These are phyloP conservation scores for Malassezia dermatis DNA, from an alignment of 1,284 basidiomycete genomes.

Conservation along the genomic window DNA sequence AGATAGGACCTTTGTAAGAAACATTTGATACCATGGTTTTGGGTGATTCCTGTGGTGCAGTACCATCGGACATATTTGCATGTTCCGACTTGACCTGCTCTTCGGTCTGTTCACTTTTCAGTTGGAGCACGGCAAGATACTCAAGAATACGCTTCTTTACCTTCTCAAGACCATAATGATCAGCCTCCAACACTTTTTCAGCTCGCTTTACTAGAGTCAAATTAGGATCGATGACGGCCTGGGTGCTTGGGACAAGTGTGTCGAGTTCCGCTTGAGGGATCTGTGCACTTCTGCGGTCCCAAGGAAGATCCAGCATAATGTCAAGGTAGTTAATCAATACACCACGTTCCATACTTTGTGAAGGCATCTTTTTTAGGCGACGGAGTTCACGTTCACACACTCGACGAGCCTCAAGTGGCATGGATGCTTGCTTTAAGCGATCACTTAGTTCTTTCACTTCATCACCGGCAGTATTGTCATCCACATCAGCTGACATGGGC, in stretches of 20 bases:
- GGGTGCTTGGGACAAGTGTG: constrained; percentile 12
- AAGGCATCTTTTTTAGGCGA: constrained; percentile 40
- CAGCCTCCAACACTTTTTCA: constrained; percentile 48
- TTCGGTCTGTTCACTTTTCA: constrained; percentile 45
- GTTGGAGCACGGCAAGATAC: constrained; percentile 50
- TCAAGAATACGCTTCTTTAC: constrained; percentile 51
- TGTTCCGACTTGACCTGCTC: constrained; percentile 19
- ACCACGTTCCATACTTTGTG: constrained; percentile 45
- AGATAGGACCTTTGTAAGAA: constrained; percentile 60
- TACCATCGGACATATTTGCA: background rate
- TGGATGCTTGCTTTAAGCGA: constrained; percentile 30
- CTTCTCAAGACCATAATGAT: constrained; percentile 51
- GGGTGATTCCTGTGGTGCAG: background rate
- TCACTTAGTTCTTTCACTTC: constrained; percentile 37
- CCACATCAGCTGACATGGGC: constrained; percentile 1
- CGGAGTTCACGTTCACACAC: constrained; percentile 45
- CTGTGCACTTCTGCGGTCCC: constrained; percentile 41
- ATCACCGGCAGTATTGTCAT: constrained; percentile 35
- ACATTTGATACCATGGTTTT: background rate
- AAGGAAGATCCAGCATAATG: constrained; percentile 47
- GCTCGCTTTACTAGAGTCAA: constrained; percentile 33
- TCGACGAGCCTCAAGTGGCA: constrained; percentile 40
- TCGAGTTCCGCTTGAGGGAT: constrained; percentile 5
- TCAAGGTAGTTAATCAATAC: constrained; percentile 48
- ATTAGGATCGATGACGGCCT: constrained; percentile 2